Conservation (phyloP, 2,329 filamentous ascomycete genomes). For the Phoma herbarum region DNA sequence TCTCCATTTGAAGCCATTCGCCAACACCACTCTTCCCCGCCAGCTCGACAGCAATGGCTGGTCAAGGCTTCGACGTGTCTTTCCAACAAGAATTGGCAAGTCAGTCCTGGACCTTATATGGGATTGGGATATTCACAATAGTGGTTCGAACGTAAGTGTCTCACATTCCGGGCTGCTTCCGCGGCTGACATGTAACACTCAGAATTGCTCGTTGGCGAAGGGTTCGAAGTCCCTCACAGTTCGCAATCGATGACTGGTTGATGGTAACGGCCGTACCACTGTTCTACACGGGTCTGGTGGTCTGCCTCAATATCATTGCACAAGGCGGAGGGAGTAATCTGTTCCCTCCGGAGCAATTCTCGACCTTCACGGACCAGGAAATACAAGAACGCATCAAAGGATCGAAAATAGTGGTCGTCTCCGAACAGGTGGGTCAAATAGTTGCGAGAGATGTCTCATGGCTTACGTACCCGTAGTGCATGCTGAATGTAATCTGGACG, state of each 20-base stretch:
- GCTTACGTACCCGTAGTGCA: constrained; percentile 63
- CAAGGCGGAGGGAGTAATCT: constrained; percentile 56
- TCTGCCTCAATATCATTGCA: constrained; percentile 54
- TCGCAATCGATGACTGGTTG: constrained; percentile 43
- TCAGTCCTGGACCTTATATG: constrained; percentile 44
- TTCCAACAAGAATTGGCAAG: constrained; percentile 32
- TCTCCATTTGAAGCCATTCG: background rate
- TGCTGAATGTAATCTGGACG: constrained; percentile 66
- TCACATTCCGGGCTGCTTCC: background rate
- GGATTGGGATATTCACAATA: constrained; percentile 42
- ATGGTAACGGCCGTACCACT: constrained; percentile 40
- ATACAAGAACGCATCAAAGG: constrained; percentile 55
- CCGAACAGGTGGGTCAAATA: constrained; percentile 51
- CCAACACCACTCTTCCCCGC: constrained; percentile 1
- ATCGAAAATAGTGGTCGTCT: constrained; percentile 56
- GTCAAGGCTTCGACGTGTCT: constrained; percentile 26
- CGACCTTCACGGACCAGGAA: constrained; percentile 49
- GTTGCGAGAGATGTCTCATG: background rate
- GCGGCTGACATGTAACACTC: constrained; percentile 1
- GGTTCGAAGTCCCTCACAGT: constrained; percentile 29
- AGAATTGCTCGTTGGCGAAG: constrained; percentile 42
- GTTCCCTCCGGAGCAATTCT: constrained; percentile 49
- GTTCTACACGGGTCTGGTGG: constrained; percentile 54
- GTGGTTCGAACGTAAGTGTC: constrained; percentile 37
- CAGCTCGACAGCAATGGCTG: constrained; percentile 16